These are phyloP conservation scores for Peronospora belbahrii DNA, from an alignment of 352 stramenopile species.

Conservation along the genomic window DNA sequence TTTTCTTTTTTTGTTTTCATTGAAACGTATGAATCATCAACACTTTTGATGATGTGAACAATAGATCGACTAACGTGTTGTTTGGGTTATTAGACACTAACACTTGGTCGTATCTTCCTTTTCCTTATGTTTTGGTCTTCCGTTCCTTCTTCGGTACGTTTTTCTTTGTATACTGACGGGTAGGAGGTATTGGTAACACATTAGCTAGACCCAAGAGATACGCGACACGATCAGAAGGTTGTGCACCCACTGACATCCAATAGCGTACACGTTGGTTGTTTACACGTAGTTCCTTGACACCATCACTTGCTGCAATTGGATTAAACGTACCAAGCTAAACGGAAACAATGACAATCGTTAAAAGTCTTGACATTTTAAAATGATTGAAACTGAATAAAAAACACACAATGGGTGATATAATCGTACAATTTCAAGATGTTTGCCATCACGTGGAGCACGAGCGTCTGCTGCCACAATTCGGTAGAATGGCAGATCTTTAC, in stretches of 20 bases:
- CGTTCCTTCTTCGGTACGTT: conserved; percentile 78
- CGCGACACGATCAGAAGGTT: no score
- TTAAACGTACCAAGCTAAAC: conserved; percentile 81
- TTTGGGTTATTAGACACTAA: no score
- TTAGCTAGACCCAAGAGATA: no score
- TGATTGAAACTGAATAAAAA: no score
- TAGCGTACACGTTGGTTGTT: conserved; percentile 84
- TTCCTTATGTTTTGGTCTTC: conserved; percentile 9
- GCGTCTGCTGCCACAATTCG: conserved; percentile 82
- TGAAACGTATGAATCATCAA: no score
- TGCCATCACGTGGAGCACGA: conserved; percentile 72
- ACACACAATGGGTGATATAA: not conserved
- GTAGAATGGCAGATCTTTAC: conserved; percentile 86
- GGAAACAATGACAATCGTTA: no score
- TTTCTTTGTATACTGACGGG: conserved; percentile 82
- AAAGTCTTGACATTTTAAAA: not conserved
- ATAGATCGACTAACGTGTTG: no score
- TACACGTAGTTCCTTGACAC: conserved; percentile 83
- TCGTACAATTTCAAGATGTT: conserved; percentile 81
- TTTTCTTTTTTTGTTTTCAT: no score
- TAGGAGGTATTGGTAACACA: conserved; percentile 34
- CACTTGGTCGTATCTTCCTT: not conserved
- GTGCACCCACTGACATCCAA: conserved; percentile 55
- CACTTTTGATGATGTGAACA: no score
- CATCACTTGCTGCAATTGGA: conserved; percentile 71